phyloP scores from a whole-genome alignment of 1,139 yeast genomes.

The Citeromyces siamensis region DNA sequence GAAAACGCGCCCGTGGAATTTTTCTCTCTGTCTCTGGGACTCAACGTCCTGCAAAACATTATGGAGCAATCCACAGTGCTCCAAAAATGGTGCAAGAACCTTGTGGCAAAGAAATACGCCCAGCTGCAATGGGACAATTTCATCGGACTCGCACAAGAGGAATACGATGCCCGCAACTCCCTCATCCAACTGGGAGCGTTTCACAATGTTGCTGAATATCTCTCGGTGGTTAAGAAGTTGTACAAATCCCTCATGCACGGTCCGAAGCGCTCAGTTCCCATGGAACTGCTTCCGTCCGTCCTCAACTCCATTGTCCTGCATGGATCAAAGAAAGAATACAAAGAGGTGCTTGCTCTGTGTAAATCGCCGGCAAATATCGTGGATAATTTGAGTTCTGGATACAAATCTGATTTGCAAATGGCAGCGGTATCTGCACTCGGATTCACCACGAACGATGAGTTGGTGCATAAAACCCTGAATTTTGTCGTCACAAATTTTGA shows the following conservation, averaged over 20 bases:
- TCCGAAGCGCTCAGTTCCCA: slow-evolving; percentile 34
- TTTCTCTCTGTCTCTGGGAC: slow-evolving; percentile 20
- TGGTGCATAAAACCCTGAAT: slow-evolving; percentile 38
- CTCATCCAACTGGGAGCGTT: slow-evolving; percentile 25
- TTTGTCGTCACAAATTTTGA: slow-evolving; percentile 44
- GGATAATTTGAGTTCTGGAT: slow-evolving; percentile 22
- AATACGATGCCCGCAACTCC: slow-evolving; percentile 27
- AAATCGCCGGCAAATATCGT: slow-evolving; percentile 31
- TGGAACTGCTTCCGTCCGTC: slow-evolving; percentile 26
- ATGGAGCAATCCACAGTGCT: slow-evolving; percentile 16
- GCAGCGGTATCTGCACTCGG: slow-evolving; percentile 42
- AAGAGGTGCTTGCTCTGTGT: slow-evolving; percentile 37
- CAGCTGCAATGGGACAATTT: slow-evolving; percentile 14
- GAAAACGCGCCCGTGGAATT: slow-evolving; percentile 14
- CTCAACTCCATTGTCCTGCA: slow-evolving; percentile 21
- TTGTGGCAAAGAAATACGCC: slow-evolving; percentile 11
- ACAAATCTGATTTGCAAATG: slow-evolving; percentile 28
- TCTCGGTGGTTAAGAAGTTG: slow-evolving; percentile 23
- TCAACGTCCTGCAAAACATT: slow-evolving; percentile 23
- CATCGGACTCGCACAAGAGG: slow-evolving; percentile 16
- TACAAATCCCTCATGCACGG: slow-evolving; percentile 38
- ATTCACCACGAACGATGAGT: slow-evolving; percentile 29
- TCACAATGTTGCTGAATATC: slow-evolving; percentile 18
- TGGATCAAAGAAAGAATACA: slow-evolving; percentile 37
- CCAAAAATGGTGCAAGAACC: slow-evolving; percentile 13